phyloP scores from a whole-genome alignment of 164 flowering plant genomes.

The Piper longum region DNA sequence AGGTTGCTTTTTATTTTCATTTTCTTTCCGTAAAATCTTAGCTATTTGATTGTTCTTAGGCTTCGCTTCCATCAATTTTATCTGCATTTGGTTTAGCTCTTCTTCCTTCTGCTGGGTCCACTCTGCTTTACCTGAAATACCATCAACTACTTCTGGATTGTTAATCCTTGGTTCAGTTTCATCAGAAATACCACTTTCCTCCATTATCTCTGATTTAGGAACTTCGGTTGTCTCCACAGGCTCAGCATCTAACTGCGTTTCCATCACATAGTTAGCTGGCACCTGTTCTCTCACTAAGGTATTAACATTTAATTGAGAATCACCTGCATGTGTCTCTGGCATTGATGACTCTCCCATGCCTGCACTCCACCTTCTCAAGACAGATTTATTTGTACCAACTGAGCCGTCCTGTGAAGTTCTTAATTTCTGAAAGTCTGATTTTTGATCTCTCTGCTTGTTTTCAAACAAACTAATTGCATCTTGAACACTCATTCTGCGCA shows the following conservation, averaged over 20 bases:
- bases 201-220: constrained; percentile 13
- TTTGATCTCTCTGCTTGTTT: constrained; percentile 62
- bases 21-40: constrained; percentile 9
- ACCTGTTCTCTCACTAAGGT: constrained; percentile 13
- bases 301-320: constrained; percentile 1
- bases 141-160: constrained; percentile 18
- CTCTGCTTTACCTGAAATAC: constrained; percentile 32
- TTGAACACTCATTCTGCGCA: constrained; percentile 64
- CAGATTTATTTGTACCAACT: constrained; percentile 36
- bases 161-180: background rate
- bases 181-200: constrained; percentile 4
- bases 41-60: constrained; percentile 18
- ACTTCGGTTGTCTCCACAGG: constrained; percentile 11
- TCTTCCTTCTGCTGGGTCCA: constrained; percentile 71
- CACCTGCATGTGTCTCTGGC: constrained; percentile 21
- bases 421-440: constrained; percentile 28
- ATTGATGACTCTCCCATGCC: constrained; percentile 45
- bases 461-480: constrained; percentile 85
- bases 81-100: constrained; percentile 59
- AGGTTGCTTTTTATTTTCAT: constrained; percentile 19
- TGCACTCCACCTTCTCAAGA: constrained; percentile 84
- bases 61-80: constrained; percentile 47
- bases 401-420: constrained; percentile 24
- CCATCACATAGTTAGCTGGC: constrained; percentile 12
- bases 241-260: constrained; percentile 10